Conservation (phyloP, 2,329 filamentous ascomycete genomes). For the Bipolaris gigantea region DNA sequence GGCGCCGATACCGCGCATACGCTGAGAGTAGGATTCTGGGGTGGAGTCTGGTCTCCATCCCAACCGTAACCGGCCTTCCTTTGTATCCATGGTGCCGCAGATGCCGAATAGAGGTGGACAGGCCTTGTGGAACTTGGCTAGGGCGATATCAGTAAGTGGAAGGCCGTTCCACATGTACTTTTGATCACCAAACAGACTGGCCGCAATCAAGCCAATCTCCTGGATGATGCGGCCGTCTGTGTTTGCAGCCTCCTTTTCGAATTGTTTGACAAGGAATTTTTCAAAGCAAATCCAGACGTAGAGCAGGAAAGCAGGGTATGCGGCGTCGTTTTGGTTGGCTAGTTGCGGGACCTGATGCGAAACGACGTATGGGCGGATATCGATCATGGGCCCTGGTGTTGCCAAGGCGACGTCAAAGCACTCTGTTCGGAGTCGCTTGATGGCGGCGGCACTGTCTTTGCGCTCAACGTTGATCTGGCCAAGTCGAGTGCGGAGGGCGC, state of each 20-base stretch:
- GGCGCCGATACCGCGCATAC: slow-evolving; percentile 80
- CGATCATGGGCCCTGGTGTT: slow-evolving; percentile 34
- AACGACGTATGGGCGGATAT: slow-evolving; percentile 43
- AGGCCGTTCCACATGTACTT: slow-evolving; percentile 68
- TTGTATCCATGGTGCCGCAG: slow-evolving; percentile 72
- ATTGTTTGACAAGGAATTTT: slow-evolving; percentile 71
- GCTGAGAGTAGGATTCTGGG: slow-evolving; percentile 71
- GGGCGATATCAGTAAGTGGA: slow-evolving; percentile 77
- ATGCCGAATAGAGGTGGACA: slow-evolving; percentile 88
- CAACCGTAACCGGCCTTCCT: slow-evolving; percentile 33
- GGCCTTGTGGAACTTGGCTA: slow-evolving; percentile 78
- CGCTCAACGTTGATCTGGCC: slow-evolving; percentile 41
- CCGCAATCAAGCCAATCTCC: slow-evolving; percentile 75
- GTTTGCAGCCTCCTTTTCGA: slow-evolving; percentile 45
- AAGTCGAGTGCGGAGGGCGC: slow-evolving; percentile 34
- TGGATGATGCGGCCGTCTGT: slow-evolving; percentile 59
- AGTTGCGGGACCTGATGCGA: slow-evolving; percentile 35
- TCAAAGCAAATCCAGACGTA: slow-evolving; percentile 77
- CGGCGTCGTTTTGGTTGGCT: slow-evolving; percentile 33
- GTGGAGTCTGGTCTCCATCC: slow-evolving; percentile 48
- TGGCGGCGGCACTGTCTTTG: slow-evolving; percentile 30
- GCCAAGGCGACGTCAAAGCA: slow-evolving; percentile 31
- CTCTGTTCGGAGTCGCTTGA: slow-evolving; percentile 33
- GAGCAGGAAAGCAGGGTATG: slow-evolving; percentile 54
- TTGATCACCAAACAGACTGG: slow-evolving; percentile 71